Evolutionary conservation across 176 grass and related monocot genomes (phyloP).

Genomic region (Ensete ventricosum): DNA sequence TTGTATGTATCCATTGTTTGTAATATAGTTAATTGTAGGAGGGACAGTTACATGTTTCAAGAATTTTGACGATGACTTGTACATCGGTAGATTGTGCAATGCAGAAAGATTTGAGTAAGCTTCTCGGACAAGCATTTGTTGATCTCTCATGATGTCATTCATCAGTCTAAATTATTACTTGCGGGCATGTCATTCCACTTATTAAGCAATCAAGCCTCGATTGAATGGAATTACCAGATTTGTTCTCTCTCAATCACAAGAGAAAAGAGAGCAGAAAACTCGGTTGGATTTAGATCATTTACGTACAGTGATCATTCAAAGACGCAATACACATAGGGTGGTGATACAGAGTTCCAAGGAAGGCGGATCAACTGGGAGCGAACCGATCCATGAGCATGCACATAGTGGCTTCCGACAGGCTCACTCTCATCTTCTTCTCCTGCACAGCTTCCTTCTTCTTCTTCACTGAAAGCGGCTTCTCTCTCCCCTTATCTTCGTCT

Average conservation of each 20-base stretch:
- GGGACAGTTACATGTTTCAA: neutral
- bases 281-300: no score
- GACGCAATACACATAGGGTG: no score
- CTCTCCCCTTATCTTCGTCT: no score
- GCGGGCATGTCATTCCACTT: no score
- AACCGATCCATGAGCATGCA: slow-evolving; percentile 62
- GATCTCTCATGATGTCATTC: neutral
- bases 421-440: neutral
- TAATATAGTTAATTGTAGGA: neutral
- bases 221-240: no score
- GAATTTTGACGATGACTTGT: neutral
- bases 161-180: neutral
- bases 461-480: no score
- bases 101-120: neutral
- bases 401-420: slow-evolving; percentile 27
- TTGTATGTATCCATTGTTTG: neutral
- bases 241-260: no score
- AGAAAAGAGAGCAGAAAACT: no score
- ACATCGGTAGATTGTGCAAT: neutral
- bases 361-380: slow-evolving; percentile 19
- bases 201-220: no score
- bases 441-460: neutral
- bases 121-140: neutral
- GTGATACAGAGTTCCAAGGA: neutral
- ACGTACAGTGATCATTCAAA: no score